Evolutionary conservation across 352 stramenopile species (phyloP), one percentile per base, ranked within the genome.

Genomic region (Phytopythium mirpurense): DNA sequence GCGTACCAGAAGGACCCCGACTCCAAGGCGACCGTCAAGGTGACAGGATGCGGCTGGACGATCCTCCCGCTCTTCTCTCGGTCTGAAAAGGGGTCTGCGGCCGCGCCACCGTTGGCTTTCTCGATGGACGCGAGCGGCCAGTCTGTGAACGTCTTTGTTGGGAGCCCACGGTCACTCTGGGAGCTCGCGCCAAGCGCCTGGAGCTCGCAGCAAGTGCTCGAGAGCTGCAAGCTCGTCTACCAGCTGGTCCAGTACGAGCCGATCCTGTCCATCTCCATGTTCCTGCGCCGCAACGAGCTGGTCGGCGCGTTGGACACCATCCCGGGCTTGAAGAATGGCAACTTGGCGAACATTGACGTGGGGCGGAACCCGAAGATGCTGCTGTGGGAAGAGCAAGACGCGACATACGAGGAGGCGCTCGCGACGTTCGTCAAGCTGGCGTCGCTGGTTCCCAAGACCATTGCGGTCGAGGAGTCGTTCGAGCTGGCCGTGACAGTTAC

Each of bases 21-120:
- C 56, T 94, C 70, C 15, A 95, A 80, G 63, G 86, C 67, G 27
- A 88, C 67, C 5, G 77, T 81, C 9, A 63, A 63, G 21, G 57
- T 78, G 6, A 92, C 88, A 40, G 90, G 93, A 4, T 98, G 91
- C 58, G 95, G 95, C 18, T 98, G 93, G 93, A 94, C 85, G 29
- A 68, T 97, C 11, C 54, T 98, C 3, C 89, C 91, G 40, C 70
- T 97, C 14, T 98, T 98, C 57, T 65, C 74, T 11, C 67, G 68
- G 38, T 42, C 62, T 32, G 51, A 74, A 56, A 56, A 54, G 18
- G 49, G 24, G 23, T 42, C 56, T 15, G 58, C 32, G 15, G 60
- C 24, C 27, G 35, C 43, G 34, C 31, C 70, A 10, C 35, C 56
- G 19, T 65, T 66, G 2, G 59, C 72, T 0, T 81, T 78, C 47